A percentile compares a stretch with the other conserved stretches of the same genome.
Evolutionary conservation across 164 flowering plant genomes (phyloP).

Genomic region (Platanus orientalis): DNA sequence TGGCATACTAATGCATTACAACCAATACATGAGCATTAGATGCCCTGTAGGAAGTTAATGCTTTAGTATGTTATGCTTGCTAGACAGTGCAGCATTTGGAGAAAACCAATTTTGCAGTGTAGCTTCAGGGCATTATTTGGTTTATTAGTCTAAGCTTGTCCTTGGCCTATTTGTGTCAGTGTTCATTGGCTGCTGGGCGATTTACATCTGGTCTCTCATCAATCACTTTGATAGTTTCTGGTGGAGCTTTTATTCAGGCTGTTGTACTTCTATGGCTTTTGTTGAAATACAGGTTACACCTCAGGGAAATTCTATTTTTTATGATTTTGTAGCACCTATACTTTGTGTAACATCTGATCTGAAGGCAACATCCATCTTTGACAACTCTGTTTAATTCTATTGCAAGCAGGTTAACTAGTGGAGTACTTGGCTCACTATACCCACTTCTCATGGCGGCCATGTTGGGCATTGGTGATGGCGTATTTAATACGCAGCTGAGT

Average conservation of each 20-base stretch:
- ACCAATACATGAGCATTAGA: no score
- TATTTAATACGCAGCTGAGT: constrained; percentile 78
- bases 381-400: background rate
- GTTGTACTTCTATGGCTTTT: constrained; percentile 68
- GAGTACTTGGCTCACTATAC: constrained; percentile 47
- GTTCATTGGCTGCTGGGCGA: constrained; percentile 16
- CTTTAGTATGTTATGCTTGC: no score
- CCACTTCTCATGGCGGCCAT: constrained; percentile 75
- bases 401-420: constrained; percentile 48
- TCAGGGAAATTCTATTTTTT: background rate
- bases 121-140: no score
- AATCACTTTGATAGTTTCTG: constrained; percentile 62
- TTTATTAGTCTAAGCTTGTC: no score
- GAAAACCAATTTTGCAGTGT: background rate
- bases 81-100: background rate
- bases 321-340: background rate
- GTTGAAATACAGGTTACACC: constrained; percentile 54
- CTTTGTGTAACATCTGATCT: no score
- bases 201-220: constrained; percentile 75
- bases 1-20: no score
- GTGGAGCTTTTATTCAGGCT: constrained; percentile 63
- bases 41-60: no score
- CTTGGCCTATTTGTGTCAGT: no score
- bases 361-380: no score
- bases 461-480: constrained; percentile 88